Evolutionary conservation across 2,329 filamentous ascomycete species (phyloP), one percentile per base, ranked within the genome.

Genomic region (Tolypocladium capitatum): DNA sequence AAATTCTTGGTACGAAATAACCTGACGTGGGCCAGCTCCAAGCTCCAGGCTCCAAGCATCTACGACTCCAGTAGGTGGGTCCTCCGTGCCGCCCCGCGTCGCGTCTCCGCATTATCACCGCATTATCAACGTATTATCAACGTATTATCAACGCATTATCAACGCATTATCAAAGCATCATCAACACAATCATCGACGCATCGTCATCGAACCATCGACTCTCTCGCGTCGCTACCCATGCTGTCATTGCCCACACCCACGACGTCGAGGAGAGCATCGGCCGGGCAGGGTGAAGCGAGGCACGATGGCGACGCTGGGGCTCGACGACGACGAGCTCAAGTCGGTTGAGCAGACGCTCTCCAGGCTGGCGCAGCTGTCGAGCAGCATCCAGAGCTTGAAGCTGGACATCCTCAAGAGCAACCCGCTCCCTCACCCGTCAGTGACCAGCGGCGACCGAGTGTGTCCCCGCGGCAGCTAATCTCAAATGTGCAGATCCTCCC

Each of bases 311-410:
- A 61, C 65, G 24, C 67, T 80, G n/a, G 70, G 71, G 31, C 63
- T 80, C 30, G 70, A 69, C 32, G 69, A 71, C 28, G 78, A 81
- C 20, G 79, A 83, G 63, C 68, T 81, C 55, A 85, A 83, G 65
- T 73, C 77, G 36, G 74, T 90, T 27, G 85, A 90, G 58, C 76
- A 83, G 63, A 80, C 81, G 28, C 78, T 85, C 36, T 77, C 81
- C 57, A 76, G 82, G 28, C 72, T 89, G 21, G 73, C 73, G 42
- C 81, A 86, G 59, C 74, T 90, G 24, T 78, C 80, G 4, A 81
- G 76, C 61, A 86, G 78, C 55, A 76, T 90, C 20, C 73, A 68
- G 49, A 83, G 81, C 36, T 68, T 89, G 21, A 76, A 78, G 55
- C 66, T 70, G 53, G 76, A 80, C 56, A 69, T 88, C 35, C 63